phyloP scores from a whole-genome alignment of 108 stramenopile genomes.

The Phaeodactylum tricornutum region DNA sequence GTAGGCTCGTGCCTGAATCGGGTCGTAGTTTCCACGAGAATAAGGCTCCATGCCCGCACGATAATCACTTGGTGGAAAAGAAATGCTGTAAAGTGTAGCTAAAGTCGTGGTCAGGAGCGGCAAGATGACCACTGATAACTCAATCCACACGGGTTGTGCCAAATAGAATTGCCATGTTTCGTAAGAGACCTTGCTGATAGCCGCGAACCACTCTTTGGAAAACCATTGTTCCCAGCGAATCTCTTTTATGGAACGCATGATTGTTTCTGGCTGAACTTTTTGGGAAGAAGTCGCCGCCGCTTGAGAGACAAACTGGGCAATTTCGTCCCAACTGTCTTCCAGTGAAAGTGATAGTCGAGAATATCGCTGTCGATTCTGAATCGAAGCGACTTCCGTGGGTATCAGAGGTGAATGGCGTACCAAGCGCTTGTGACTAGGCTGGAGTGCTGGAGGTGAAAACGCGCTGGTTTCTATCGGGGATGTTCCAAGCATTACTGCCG shows the following conservation, averaged over 20 bases:
- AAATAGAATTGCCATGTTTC: neutral
- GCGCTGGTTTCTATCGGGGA: too few species aligned
- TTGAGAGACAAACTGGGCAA: neutral
- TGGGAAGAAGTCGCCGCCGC: too few species aligned
- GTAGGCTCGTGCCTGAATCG: slow-evolving; percentile 14
- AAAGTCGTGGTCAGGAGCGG: neutral
- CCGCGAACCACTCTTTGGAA: neutral
- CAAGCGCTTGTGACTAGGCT: too few species aligned
- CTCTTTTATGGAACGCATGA: neutral
- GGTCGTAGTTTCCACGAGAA: slow-evolving; percentile 20
- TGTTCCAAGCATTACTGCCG: too few species aligned
- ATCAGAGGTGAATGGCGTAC: too few species aligned
- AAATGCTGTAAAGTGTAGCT: neutral
- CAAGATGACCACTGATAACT: neutral
- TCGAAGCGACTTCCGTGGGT: too few species aligned
- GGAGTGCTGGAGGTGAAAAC: too few species aligned
- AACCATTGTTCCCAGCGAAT: neutral
- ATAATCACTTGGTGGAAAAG: slow-evolving; percentile 7
- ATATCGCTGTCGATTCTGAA: too few species aligned
- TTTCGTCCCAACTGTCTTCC: slow-evolving; percentile 18
- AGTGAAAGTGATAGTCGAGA: neutral
- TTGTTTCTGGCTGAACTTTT: too few species aligned
- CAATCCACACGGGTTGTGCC: neutral
- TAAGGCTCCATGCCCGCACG: slow-evolving; percentile 18
- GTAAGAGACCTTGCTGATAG: neutral